Evolutionary conservation across 345 rosid genomes (phyloP), one percentile per base, ranked within the genome.

Genomic region (Cardiospermum halicacabum): DNA sequence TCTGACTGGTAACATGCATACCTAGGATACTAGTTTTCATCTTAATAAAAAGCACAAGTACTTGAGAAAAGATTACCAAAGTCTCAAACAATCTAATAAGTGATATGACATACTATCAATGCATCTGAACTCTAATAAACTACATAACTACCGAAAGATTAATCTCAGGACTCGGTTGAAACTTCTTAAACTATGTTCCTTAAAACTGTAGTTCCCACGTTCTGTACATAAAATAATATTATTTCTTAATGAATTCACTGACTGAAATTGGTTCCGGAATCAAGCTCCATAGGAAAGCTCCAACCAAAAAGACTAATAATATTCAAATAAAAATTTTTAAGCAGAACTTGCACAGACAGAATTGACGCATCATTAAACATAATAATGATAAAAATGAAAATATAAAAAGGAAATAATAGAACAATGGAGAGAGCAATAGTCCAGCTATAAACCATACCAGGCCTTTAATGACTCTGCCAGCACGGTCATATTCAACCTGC

Each of bases 401-500:
- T n/a, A n/a, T n/a, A n/a, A n/a, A n/a, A n/a, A n/a, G n/a, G n/a
- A n/a, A n/a, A n/a, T n/a, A n/a, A n/a, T n/a, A 55, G 31, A 55
- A 55, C 15, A 27, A n/a, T 30, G 12, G 25, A 13, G 4, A 60
- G 24, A 43, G 25, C 21, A 32, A 9, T 3, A n/a, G 9, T 36
- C n/a, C 8, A 15, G 24, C 15, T 32, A 19, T 3, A 36, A 16
- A 57, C 40, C 21, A 8, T 75, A 83, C 89, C 89, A 78, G 87
- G 48, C 93, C 86, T 72, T 82, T 87, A 47, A 85, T 79, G 54
- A 85, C 58, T 55, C 86, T 76, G 9, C 87, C 89, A 18, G 89
- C 89, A 39, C 81, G 82, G 58, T 85, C 89, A 68, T 88, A 84
- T 70, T 89, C 92, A 28, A 86, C 88, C 58, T 86, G 87, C 58